Percentiles rank a stretch among this genome's conserved stretches.
These are phyloP conservation scores for Malassezia equina DNA, from an alignment of 1,284 basidiomycete genomes.

Conservation along the genomic window DNA sequence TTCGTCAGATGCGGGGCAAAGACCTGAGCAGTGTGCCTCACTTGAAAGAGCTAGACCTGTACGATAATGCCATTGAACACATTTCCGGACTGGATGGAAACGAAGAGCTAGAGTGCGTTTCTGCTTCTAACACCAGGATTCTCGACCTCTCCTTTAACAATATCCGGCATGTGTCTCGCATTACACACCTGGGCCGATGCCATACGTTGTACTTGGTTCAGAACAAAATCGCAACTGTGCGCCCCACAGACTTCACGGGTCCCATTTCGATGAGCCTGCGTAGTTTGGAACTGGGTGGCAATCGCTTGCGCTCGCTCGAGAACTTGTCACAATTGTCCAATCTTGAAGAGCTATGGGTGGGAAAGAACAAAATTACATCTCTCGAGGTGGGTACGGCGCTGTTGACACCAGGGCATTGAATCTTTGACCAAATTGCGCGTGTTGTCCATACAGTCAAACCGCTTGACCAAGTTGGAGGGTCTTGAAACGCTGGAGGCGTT, in stretches of 20 bases:
- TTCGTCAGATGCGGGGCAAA: conserved; percentile 58
- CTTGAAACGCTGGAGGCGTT: conserved; percentile 54
- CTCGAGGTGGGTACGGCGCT: conserved; percentile 14
- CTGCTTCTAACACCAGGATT: conserved; percentile 49
- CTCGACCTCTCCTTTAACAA: conserved; percentile 94
- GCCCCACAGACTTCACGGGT: conserved; percentile 54
- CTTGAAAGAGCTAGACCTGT: conserved; percentile 82
- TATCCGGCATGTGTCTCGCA: conserved; percentile 53
- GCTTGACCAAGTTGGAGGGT: conserved; percentile 76
- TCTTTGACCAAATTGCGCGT: conserved; percentile 20
- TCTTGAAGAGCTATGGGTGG: conserved; percentile 86
- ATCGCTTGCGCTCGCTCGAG: conserved; percentile 81
- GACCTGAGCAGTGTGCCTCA: conserved; percentile 53
- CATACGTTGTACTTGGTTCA: conserved; percentile 85
- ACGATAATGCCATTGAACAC: conserved; percentile 72
- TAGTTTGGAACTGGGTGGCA: conserved; percentile 86
- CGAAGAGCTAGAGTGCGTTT: conserved; percentile 57
- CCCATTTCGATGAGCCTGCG: conserved; percentile 59
- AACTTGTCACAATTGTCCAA: conserved; percentile 70
- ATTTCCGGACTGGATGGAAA: conserved; percentile 49
- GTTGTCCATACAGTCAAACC: conserved; percentile 75
- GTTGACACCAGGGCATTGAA: conserved; percentile 11
- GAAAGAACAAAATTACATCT: conserved; percentile 55
- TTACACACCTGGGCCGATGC: conserved; percentile 55
- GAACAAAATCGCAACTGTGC: conserved; percentile 77